Conservation (phyloP, 2,329 filamentous ascomycete species). For the Exophiala alcalophila region DNA sequence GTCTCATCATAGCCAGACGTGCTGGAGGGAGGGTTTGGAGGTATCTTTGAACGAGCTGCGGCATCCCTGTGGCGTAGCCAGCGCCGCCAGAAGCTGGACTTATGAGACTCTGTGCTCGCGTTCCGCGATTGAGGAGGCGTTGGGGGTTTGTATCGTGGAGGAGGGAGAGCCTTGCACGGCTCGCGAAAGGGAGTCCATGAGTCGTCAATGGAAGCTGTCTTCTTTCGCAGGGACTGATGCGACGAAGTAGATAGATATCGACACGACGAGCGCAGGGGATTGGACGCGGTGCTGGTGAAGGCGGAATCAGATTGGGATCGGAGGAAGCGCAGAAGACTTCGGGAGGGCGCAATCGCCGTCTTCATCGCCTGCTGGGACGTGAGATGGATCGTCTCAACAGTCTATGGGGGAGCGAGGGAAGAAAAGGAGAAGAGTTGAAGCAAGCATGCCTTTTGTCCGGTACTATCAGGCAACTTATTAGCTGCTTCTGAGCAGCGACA, state of each 20-base stretch:
- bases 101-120: conserved; percentile 24
- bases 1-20: conserved; percentile 43
- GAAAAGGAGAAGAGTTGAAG: neutral
- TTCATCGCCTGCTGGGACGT: conserved; percentile 27
- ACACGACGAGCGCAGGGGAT: conserved; percentile 21
- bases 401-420: neutral
- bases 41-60: conserved; percentile 8
- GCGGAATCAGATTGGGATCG: conserved; percentile 64
- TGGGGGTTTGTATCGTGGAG: conserved; percentile 19
- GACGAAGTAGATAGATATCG: conserved; percentile 20
- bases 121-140: conserved; percentile 20
- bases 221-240: conserved; percentile 4
- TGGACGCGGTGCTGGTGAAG: conserved; percentile 28
- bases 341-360: conserved; percentile 45
- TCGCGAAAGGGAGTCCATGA: conserved; percentile 24
- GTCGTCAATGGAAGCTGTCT: conserved; percentile 17
- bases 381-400: too few relatives aligned
- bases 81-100: conserved; percentile 22
- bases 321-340: conserved; percentile 66
- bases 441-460: too few relatives aligned
- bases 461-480: too few relatives aligned
- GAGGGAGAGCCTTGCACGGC: conserved; percentile 26
- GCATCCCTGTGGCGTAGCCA: conserved; percentile 22
- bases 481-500: too few relatives aligned
- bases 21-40: conserved; percentile 9